Percentiles rank a stretch among this genome's conserved stretches.
These are phyloP conservation scores for Lachancea mirantina DNA, from an alignment of 805 yeast genomes.

Conservation along the genomic window DNA sequence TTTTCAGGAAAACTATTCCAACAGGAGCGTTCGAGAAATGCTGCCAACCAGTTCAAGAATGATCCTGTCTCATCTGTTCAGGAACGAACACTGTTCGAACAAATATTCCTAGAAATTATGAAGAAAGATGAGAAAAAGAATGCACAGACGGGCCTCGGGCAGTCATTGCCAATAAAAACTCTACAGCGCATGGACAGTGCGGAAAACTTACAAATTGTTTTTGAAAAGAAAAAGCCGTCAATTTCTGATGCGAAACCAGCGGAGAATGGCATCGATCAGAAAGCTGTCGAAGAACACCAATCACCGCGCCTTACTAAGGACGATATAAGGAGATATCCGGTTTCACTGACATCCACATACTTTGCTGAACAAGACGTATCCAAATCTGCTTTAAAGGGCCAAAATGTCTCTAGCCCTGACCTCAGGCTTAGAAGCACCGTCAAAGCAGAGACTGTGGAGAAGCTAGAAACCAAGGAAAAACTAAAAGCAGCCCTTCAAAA, in stretches of 20 bases:
- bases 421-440: background rate
- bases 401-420: too few relatives aligned
- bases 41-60: constrained; percentile 18
- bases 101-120: constrained; percentile 21
- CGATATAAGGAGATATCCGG: constrained; percentile 23
- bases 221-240: constrained; percentile 14
- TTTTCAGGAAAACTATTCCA: too few relatives aligned
- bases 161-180: constrained; percentile 5
- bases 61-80: constrained; percentile 19
- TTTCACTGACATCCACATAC: constrained; percentile 16
- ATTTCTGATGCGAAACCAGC: constrained; percentile 12
- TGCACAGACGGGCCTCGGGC: constrained; percentile 9
- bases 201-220: constrained; percentile 17
- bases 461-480: constrained; percentile 18
- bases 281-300: constrained; percentile 15
- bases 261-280: constrained; percentile 2
- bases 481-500: constrained; percentile 18
- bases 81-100: constrained; percentile 23
- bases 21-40: too few relatives aligned
- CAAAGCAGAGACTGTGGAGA: constrained; percentile 7
- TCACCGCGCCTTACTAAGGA: constrained; percentile 17
- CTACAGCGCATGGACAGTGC: constrained; percentile 1
- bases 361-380: constrained; percentile 5
- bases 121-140: constrained; percentile 17
- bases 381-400: too few relatives aligned